A percentile compares a stretch with the other conserved stretches of the same genome.
Conservation (phyloP, 2,329 filamentous ascomycete species). For the Alternaria arbusti region DNA sequence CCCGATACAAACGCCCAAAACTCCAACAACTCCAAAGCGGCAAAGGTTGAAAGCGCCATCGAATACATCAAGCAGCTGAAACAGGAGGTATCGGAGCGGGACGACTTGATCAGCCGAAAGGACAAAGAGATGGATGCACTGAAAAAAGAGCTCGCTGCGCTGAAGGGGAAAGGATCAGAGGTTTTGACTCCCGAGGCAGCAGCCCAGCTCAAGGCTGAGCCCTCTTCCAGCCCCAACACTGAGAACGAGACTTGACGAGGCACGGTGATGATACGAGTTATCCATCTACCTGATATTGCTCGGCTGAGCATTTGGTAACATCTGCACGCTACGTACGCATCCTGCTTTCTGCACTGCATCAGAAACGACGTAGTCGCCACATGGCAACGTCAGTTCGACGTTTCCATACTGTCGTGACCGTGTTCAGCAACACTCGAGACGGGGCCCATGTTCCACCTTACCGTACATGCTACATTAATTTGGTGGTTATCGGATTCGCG, state of each 20-base stretch:
- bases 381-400: neutral
- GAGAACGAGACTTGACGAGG: slow-evolving; percentile 20
- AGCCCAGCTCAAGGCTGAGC: slow-evolving; percentile 20
- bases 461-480: neutral
- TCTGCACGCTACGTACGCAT: neutral
- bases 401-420: neutral
- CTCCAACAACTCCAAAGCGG: slow-evolving; percentile 76
- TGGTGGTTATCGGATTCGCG: neutral
- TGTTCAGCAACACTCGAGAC: neutral
- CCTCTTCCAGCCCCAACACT: slow-evolving; percentile 16
- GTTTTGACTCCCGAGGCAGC: slow-evolving; percentile 10
- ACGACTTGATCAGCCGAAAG: slow-evolving; percentile 67
- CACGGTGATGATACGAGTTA: neutral
- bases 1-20: slow-evolving; percentile 47
- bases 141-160: slow-evolving; percentile 58
- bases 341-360: neutral
- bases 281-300: neutral
- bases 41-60: slow-evolving; percentile 96
- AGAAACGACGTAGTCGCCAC: neutral
- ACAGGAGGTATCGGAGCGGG: slow-evolving; percentile 71
- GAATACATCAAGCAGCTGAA: slow-evolving; percentile 90
- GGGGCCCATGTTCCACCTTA: neutral
- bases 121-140: slow-evolving; percentile 64
- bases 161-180: slow-evolving; percentile 30
- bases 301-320: neutral